These are phyloP conservation scores for Dissophora globulifera DNA, from an alignment of 192 early-diverging fungal genomes.

Conservation along the genomic window DNA sequence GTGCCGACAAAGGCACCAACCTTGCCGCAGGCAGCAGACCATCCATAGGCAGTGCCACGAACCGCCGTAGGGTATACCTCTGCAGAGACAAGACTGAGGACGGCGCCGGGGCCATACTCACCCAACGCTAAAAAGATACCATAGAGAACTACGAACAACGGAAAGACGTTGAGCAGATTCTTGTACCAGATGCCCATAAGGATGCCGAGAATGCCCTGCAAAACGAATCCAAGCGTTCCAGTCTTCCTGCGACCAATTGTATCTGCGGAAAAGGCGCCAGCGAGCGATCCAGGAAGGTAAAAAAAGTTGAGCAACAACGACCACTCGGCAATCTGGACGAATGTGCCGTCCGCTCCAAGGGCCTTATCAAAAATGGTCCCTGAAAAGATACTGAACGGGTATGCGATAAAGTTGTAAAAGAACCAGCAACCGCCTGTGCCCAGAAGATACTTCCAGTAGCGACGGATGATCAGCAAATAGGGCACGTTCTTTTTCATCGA, in stretches of 20 bases:
- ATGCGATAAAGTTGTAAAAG: constrained; percentile 25
- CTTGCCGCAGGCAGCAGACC: constrained; percentile 44
- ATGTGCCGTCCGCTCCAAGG: constrained; percentile 22
- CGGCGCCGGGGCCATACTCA: constrained; percentile 58
- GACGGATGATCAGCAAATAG: constrained; percentile 59
- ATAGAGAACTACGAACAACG: constrained; percentile 61
- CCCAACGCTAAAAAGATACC: constrained; percentile 60
- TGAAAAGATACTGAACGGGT: constrained; percentile 34
- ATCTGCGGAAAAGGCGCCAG: constrained; percentile 58
- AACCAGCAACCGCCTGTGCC: constrained; percentile 43
- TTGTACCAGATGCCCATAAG: constrained; percentile 57
- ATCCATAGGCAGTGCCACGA: constrained; percentile 50
- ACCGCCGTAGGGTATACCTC: constrained; percentile 43
- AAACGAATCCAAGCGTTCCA: constrained; percentile 58
- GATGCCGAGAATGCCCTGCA: constrained; percentile 57
- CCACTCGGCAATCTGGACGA: constrained; percentile 56
- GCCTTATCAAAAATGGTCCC: constrained; percentile 38
- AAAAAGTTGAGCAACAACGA: constrained; percentile 58
- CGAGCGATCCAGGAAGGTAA: constrained; percentile 60
- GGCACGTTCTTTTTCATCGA: constrained; percentile 61
- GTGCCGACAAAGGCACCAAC: constrained; percentile 11
- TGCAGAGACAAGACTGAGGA: constrained; percentile 56
- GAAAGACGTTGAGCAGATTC: constrained; percentile 39
- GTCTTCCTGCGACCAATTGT: constrained; percentile 62
- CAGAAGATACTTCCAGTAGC: constrained; percentile 59